These are phyloP conservation scores for Cytospora schulzeri DNA, from an alignment of 2,329 filamentous ascomycete species.

Conservation along the genomic window DNA sequence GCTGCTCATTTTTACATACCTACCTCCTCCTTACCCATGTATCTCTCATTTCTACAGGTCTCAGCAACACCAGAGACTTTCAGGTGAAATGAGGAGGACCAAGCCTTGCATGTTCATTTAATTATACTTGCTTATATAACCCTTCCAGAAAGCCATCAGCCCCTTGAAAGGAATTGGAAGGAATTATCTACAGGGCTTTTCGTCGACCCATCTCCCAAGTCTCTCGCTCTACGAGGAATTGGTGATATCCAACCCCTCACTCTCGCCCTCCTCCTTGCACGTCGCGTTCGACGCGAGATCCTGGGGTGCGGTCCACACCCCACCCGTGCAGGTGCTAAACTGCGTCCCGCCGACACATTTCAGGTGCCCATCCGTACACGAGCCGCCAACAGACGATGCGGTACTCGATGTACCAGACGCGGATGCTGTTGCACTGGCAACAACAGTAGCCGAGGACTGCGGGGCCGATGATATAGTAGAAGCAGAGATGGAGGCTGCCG, in stretches of 20 bases:
- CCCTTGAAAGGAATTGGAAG: too few species aligned
- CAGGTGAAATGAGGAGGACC: too few species aligned
- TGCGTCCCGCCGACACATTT: slow-evolving; percentile 18
- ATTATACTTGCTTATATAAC: too few species aligned
- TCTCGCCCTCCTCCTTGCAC: slow-evolving; percentile 17
- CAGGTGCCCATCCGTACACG: slow-evolving; percentile 21
- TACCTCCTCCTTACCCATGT: too few species aligned
- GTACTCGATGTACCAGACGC: background rate
- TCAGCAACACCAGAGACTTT: too few species aligned
- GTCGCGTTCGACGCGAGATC: slow-evolving; percentile 10
- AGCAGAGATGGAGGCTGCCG: background rate
- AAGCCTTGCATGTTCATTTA: too few species aligned
- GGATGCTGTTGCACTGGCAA: background rate
- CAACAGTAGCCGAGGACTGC: background rate
- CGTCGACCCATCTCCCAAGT: background rate
- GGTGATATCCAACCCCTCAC: slow-evolving; percentile 14
- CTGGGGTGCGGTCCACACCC: slow-evolving; percentile 21
- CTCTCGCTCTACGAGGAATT: background rate
- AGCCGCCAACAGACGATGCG: background rate
- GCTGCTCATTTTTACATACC: too few species aligned
- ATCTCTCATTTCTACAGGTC: too few species aligned
- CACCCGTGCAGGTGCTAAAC: slow-evolving; percentile 25
- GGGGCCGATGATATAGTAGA: background rate
- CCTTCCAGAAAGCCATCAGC: too few species aligned
- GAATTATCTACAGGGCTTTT: too few species aligned